Evolutionary conservation across 768 basidiomycete species (phyloP).

Genomic region (Boletus coccyginus): DNA sequence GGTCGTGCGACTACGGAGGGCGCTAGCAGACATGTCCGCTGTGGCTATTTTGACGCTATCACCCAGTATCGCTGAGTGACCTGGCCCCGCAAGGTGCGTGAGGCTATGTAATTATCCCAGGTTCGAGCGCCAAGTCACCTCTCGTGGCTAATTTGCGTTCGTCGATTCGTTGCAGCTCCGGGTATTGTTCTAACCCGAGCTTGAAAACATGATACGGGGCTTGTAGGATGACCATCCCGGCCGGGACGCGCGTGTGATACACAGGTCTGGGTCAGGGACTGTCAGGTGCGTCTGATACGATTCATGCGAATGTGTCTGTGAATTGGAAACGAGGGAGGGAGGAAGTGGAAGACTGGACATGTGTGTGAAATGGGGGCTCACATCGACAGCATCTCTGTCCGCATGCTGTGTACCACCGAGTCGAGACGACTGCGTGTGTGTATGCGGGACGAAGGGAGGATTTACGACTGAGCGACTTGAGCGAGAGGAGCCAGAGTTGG

Average conservation of each 20-base stretch:
- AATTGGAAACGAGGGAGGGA: constrained; percentile 25
- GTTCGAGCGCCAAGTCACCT: too few species aligned
- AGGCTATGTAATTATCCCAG: too few species aligned
- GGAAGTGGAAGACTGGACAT: constrained; percentile 22
- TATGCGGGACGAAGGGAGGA: constrained; percentile 10
- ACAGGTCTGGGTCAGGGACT: constrained; percentile 18
- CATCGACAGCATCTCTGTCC: constrained; percentile 17
- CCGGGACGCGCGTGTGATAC: background rate
- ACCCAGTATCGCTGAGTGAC: too few species aligned
- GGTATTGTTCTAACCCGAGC: too few species aligned
- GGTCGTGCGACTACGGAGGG: too few species aligned
- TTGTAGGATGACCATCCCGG: constrained; percentile 1
- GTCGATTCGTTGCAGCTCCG: too few species aligned
- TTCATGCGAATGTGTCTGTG: constrained; percentile 21
- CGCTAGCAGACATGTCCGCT: too few species aligned
- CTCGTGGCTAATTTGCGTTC: too few species aligned
- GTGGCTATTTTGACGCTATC: too few species aligned
- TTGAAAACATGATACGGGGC: background rate
- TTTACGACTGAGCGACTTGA: constrained; percentile 20
- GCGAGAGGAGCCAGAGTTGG: constrained; percentile 22
- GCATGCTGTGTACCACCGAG: constrained; percentile 41
- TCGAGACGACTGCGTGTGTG: constrained; percentile 44
- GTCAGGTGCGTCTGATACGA: constrained; percentile 26
- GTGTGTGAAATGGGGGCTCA: constrained; percentile 16
- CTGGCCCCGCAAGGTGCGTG: too few species aligned